These are phyloP conservation scores for Pelagophyceae sp. DNA, from an alignment of 352 stramenopile species.

Conservation along the genomic window DNA sequence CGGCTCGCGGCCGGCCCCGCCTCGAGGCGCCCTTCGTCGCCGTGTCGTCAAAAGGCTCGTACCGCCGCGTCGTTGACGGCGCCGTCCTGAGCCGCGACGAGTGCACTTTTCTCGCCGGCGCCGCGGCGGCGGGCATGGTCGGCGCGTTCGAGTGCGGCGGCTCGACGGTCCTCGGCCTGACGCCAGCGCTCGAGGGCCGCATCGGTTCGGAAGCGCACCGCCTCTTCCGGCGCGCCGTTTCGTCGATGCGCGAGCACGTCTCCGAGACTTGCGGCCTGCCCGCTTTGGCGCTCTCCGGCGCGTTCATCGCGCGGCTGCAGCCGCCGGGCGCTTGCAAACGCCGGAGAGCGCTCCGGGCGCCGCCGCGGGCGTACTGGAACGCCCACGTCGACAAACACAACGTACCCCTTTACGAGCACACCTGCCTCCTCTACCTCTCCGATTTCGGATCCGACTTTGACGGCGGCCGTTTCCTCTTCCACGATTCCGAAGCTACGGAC, in stretches of 20 bases:
- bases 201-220: not conserved
- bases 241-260: not conserved
- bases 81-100: not conserved
- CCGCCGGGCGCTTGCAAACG: not conserved
- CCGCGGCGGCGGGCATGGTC: not conserved
- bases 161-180: not conserved
- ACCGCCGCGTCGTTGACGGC: not conserved
- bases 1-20: not conserved
- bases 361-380: constrained; percentile 2
- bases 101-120: not conserved
- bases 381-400: constrained; percentile 5
- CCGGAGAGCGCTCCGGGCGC: not conserved
- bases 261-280: not conserved
- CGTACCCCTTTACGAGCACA: constrained; percentile 3
- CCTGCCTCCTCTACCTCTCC: not conserved
- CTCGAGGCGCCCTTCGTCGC: not conserved
- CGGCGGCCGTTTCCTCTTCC: not conserved
- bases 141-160: not conserved
- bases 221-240: not conserved
- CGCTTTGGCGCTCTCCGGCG: not conserved
- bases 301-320: not conserved
- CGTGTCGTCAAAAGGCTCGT: not conserved
- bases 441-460: not conserved
- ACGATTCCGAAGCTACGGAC: not conserved
- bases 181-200: not conserved